Evolutionary conservation across 1,284 basidiomycete genomes (phyloP).

Genomic region (Boletus mariae): DNA sequence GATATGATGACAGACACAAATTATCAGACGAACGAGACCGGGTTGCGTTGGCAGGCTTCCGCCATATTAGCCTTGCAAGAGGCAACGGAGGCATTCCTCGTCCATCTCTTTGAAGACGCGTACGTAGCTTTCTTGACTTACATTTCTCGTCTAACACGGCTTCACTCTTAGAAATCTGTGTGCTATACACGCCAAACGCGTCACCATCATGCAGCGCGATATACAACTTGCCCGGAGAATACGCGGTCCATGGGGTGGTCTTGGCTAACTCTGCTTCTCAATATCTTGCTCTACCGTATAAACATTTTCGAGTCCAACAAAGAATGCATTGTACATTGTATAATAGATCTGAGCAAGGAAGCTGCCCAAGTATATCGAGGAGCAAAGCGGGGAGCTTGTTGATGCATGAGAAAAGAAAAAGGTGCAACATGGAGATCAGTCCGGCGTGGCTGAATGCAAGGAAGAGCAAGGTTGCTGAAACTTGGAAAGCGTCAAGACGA

Average conservation of each 20-base stretch:
- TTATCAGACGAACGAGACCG: conserved; percentile 52
- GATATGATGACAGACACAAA: conserved; percentile 81
- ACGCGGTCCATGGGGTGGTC: conserved; percentile 76
- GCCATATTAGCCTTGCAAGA: conserved; percentile 91
- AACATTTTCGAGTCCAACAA: neutral
- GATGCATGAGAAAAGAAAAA: conserved; percentile 10
- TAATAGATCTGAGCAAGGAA: conserved; percentile 19
- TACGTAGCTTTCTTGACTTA: conserved; percentile 44
- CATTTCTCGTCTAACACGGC: conserved; percentile 6
- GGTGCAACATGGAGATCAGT: conserved; percentile 13
- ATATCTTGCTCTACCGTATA: neutral
- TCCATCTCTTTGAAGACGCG: conserved; percentile 96
- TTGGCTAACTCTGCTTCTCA: conserved; percentile 17
- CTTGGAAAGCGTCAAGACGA: conserved; percentile 19
- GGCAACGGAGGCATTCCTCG: conserved; percentile 90
- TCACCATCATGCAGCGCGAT: conserved; percentile 97
- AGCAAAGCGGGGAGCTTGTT: conserved; percentile 9
- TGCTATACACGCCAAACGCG: conserved; percentile 97
- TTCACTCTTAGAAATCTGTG: conserved; percentile 71
- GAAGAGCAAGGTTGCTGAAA: conserved; percentile 7
- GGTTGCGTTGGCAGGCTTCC: conserved; percentile 87
- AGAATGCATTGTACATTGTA: conserved; percentile 29
- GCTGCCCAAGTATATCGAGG: conserved; percentile 9
- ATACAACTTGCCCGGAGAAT: conserved; percentile 95
- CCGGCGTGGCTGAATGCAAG: conserved; percentile 16